Conservation (phyloP, 2,329 filamentous ascomycete genomes). For the Trichocomaceae sp. region DNA sequence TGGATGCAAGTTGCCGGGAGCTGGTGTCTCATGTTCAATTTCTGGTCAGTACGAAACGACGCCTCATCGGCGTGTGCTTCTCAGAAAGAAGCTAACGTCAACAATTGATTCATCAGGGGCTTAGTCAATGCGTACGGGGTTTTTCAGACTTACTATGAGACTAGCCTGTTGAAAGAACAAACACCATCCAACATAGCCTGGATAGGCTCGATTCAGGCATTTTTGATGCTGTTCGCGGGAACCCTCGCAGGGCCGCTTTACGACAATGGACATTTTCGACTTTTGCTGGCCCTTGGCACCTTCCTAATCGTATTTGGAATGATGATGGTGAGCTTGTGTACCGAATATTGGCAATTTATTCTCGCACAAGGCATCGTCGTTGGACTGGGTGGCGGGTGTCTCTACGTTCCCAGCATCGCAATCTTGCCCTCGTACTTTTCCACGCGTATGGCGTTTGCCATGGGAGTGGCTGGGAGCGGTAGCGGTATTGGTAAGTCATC, state of each 20-base stretch:
- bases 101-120: constrained; percentile 11
- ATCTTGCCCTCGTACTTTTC: constrained; percentile 25
- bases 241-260: constrained; percentile 36
- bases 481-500: constrained; percentile 23
- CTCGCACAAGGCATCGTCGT: constrained; percentile 40
- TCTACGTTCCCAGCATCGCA: constrained; percentile 25
- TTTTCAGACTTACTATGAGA: constrained; percentile 41
- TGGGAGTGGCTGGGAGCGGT: constrained; percentile 24
- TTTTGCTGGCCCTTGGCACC: constrained; percentile 22
- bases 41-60: no score
- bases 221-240: constrained; percentile 40
- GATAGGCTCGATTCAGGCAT: constrained; percentile 42
- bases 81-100: no score
- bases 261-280: constrained; percentile 36
- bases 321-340: constrained; percentile 41
- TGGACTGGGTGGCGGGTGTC: constrained; percentile 38
- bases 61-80: no score
- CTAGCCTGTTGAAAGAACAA: constrained; percentile 21
- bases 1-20: no score
- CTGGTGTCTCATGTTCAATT: no score
- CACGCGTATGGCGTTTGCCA: constrained; percentile 23
- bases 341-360: constrained; percentile 44
- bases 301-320: constrained; percentile 37
- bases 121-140: constrained; percentile 34
- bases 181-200: constrained; percentile 37